Evolutionary conservation across 495 filamentous ascomycete species (phyloP), one percentile per base, ranked within the genome.

Genomic region (Penicillium silybi): DNA sequence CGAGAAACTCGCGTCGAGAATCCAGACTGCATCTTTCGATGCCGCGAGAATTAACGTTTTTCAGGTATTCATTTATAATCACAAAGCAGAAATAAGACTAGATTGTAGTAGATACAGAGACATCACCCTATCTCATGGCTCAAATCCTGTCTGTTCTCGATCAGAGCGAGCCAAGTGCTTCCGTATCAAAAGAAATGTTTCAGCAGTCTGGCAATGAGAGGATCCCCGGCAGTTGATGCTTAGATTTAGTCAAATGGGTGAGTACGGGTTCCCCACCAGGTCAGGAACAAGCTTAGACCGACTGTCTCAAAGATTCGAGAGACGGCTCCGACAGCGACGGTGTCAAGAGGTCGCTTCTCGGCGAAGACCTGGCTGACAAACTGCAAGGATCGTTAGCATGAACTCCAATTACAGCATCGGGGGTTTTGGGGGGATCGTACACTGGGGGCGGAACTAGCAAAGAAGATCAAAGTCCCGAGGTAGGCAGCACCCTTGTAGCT

Each of bases 401-500:
- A 18, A 6, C 42, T 22, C n/a, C 20, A 18, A 42, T 15, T 20
- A 26, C 29, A 34, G 6, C 4, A 17, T 10, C 1, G 15, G 9
- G 19, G 18, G 18, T 10, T 5, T 1, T 25, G 35, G 17, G 26
- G n/a, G 52, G 34, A 47, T 81, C 89, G 40, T 86, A 96, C 91
- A 50, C 85, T 81, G 42, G 93, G 93, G 48, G 92, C 90, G 48
- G 87, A 81, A 62, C 85, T 92, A 52, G 93, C 93, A 42, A 91
- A 80, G 78, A 98, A 97, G 70, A 98, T 85, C 62, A 98, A 79
- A 34, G 78, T 80, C 46, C 93, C 93, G 32, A 98, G 74, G 73
- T 97, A 98, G 16, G 93, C 89, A 53, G 93, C 93, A 61, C 93
- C 93, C 80, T 96, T 96, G 76, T 97, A 97, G 73, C 79, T 88